These are phyloP conservation scores for Pholiota adiposa DNA, from an alignment of 1,284 basidiomycete species.

Conservation along the genomic window DNA sequence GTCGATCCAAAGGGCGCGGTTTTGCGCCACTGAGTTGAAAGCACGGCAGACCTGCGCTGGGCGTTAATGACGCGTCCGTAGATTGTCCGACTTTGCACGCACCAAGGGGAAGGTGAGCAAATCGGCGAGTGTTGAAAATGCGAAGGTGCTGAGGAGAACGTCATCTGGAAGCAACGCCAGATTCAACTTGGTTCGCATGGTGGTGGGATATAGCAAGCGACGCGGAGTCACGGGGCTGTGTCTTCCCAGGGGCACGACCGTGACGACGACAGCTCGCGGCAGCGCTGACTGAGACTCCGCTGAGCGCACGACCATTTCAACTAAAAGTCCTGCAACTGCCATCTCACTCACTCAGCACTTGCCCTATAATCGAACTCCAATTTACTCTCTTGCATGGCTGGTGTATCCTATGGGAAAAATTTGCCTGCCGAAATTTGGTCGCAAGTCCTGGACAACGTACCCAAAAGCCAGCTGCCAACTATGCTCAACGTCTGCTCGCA, in stretches of 20 bases:
- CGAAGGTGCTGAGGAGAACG: not conserved
- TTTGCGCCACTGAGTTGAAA: slow-evolving; percentile 19
- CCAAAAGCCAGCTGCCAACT: slow-evolving; percentile 19
- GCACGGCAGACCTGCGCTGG: not conserved
- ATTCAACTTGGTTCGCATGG: not conserved
- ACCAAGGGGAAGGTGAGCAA: not conserved
- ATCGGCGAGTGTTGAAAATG: not conserved
- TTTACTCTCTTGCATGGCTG: not conserved
- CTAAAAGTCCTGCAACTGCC: no score
- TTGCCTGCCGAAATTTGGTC: slow-evolving; percentile 30
- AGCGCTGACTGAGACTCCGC: no score
- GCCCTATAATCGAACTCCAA: not conserved
- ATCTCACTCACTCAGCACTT: no score
- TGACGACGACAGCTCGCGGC: no score
- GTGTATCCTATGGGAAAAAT: not conserved
- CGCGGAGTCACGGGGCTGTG: no score
- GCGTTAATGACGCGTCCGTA: not conserved
- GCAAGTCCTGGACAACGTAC: slow-evolving; percentile 24
- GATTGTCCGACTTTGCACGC: not conserved
- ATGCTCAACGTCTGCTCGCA: slow-evolving; percentile 29
- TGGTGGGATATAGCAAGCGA: not conserved
- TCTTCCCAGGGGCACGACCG: no score
- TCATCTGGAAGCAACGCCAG: not conserved
- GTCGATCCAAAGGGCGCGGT: slow-evolving; percentile 27
- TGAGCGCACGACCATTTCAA: no score